phyloP scores from a whole-genome alignment of 2,329 filamentous ascomycete species.

The Didymella keratinophila region DNA sequence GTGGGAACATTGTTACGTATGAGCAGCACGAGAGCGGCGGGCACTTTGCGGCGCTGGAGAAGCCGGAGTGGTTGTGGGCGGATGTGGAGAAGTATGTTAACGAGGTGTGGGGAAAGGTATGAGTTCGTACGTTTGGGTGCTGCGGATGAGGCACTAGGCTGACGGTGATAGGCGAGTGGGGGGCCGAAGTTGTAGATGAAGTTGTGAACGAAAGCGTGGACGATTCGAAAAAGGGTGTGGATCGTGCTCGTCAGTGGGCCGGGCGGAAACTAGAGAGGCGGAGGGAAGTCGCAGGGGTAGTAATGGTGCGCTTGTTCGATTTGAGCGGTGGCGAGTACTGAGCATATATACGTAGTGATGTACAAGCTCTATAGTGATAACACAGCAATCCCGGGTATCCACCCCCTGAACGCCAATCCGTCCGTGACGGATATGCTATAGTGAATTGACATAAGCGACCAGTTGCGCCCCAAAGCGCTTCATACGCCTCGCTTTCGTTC shows the following conservation, averaged over 20 bases:
- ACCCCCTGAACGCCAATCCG: not conserved
- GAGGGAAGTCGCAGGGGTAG: too few species aligned
- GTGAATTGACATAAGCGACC: not conserved
- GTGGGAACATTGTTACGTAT: constrained; percentile 51
- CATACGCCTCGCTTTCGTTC: not conserved
- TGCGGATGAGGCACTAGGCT: not conserved
- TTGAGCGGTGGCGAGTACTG: too few species aligned
- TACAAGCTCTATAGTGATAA: too few species aligned
- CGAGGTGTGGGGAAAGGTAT: constrained; percentile 46
- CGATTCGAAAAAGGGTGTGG: too few species aligned
- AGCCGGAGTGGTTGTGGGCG: constrained; percentile 51
- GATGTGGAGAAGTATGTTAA: constrained; percentile 58
- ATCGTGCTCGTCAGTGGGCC: too few species aligned
- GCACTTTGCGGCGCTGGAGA: constrained; percentile 63
- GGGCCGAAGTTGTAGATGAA: constrained; percentile 9
- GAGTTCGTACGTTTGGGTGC: constrained; percentile 1
- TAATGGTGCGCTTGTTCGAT: too few species aligned
- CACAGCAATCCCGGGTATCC: not conserved
- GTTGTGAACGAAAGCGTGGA: too few species aligned
- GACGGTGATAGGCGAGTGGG: constrained; percentile 3
- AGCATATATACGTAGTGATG: too few species aligned
- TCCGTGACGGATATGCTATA: not conserved
- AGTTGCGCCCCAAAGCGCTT: not conserved
- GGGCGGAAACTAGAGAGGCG: too few species aligned
- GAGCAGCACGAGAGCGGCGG: constrained; percentile 57